Percentiles rank a stretch among this genome's conserved stretches.
phyloP scores from a whole-genome alignment of 805 yeast species.

The Candida xyloterini region DNA sequence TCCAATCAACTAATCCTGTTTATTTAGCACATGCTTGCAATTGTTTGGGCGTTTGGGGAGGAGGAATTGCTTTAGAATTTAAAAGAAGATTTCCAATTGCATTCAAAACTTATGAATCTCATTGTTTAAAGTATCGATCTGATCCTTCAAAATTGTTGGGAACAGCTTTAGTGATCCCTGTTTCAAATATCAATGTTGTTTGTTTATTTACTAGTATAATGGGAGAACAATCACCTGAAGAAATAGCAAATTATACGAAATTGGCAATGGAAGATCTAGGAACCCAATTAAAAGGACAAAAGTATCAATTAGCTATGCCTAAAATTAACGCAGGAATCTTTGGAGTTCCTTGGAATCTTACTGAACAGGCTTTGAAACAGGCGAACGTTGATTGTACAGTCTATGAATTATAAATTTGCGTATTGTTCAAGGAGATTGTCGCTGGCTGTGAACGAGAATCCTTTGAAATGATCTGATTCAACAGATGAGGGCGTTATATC shows the following conservation, averaged over 20 bases:
- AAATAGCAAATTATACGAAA: slow-evolving; percentile 51
- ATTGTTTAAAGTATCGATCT: slow-evolving; percentile 35
- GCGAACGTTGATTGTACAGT: slow-evolving; percentile 41
- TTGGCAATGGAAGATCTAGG: slow-evolving; percentile 47
- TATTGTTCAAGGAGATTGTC: slow-evolving; percentile 35
- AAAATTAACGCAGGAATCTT: slow-evolving; percentile 79
- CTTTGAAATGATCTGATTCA: slow-evolving; percentile 33
- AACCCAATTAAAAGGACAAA: slow-evolving; percentile 31
- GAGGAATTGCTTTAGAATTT: slow-evolving; percentile 70
- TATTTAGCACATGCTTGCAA: slow-evolving; percentile 79
- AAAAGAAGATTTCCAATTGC: slow-evolving; percentile 54
- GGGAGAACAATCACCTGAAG: slow-evolving; percentile 45
- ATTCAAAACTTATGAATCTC: slow-evolving; percentile 43
- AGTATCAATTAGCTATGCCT: slow-evolving; percentile 54
- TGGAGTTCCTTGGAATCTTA: slow-evolving; percentile 72
- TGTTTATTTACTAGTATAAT: slow-evolving; percentile 71
- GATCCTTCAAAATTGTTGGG: slow-evolving; percentile 47
- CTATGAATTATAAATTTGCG: slow-evolving; percentile 37
- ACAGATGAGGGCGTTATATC: slow-evolving; percentile 3
- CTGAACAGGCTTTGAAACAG: slow-evolving; percentile 50
- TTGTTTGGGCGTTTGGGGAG: slow-evolving; percentile 79
- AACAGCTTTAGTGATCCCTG: slow-evolving; percentile 43
- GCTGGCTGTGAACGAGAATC: slow-evolving; percentile 45
- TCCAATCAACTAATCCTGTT: slow-evolving; percentile 32
- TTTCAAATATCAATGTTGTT: slow-evolving; percentile 40